Base-by-base conservation (phyloP, 1,284 basidiomycete species). In the Irpex sp. region DNA sequence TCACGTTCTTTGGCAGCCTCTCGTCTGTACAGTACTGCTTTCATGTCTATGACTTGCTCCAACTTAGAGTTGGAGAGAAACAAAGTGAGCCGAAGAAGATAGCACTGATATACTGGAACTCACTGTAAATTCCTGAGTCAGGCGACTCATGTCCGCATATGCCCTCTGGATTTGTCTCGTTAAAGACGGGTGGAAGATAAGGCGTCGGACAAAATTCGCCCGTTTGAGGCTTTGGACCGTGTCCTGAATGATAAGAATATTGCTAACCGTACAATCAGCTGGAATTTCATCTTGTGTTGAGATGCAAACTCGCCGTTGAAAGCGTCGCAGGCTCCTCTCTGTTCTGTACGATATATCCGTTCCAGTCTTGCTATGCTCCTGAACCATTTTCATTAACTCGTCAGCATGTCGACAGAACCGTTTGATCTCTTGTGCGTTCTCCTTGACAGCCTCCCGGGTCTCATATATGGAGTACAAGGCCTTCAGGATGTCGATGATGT, bases 401-500 rank as follows among this genome's bases (percentile, higher is more conserved):
- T 43, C 39, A 15, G 39, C 60, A 46, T 63, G 62, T n/a, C 11
- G 21, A 21, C 56, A 58, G 31, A 66, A 57, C 26, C 51, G 49
- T 8, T 51, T 47, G 50, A 60, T 60, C 49, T 64, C 65, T 37
- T 64, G 21, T 17, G n/a, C 26, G 56, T 66, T 66, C 57, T 60
- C 54, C 56, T 61, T 57, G 17, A 60, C 43, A 15, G 36, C 53
- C 15, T 37, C 39, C 6, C 21, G 17, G 15, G 49, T 50, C 13
- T 46, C 31, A 15, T 55, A 55, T 1, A 64, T 37, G 49, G 36
- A 55, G 7, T 58, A 39, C 35, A 61, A 26, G n/a, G 35, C 56
- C 15, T 59, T 26, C n/a, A 31, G 37, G 36, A 49, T 17, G 19
- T 36, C 43, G 15, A 6, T 26, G 13, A 55, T 26, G 33, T 11